Conservation (phyloP, 768 basidiomycete genomes). For the Ephemerocybe angulata region DNA sequence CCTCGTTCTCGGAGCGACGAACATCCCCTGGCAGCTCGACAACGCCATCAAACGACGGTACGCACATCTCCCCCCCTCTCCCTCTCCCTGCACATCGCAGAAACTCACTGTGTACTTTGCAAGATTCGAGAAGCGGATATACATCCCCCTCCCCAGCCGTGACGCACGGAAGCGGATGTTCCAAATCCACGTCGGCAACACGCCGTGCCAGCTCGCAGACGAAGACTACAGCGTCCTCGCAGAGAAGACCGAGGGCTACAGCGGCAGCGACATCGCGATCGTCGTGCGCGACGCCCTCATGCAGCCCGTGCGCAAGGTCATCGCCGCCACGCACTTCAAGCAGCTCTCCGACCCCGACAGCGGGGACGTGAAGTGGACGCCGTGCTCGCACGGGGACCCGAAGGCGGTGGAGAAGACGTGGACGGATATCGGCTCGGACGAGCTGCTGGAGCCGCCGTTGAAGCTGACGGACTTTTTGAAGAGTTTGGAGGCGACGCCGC, state of each 20-base stretch:
- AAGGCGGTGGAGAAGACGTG: slow-evolving; percentile 84
- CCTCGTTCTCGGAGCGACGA: slow-evolving; percentile 94
- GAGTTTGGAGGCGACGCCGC: slow-evolving; percentile 71
- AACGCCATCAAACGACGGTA: slow-evolving; percentile 95
- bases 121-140: slow-evolving; percentile 96
- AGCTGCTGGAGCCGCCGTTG: slow-evolving; percentile 86
- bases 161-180: slow-evolving; percentile 95
- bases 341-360: slow-evolving; percentile 33
- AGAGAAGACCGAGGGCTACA: slow-evolving; percentile 87
- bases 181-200: slow-evolving; percentile 90
- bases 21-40: slow-evolving; percentile 98
- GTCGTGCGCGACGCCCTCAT: slow-evolving; percentile 95
- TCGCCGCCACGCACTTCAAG: slow-evolving; percentile 95
- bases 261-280: slow-evolving; percentile 93
- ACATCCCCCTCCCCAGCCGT: slow-evolving; percentile 92
- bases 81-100: not conserved
- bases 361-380: slow-evolving; percentile 68
- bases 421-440: slow-evolving; percentile 84
- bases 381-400: slow-evolving; percentile 92
- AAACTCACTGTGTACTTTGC: no score
- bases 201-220: slow-evolving; percentile 76
- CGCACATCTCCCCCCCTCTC: slow-evolving; percentile 15
- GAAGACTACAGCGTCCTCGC: slow-evolving; percentile 82
- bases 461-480: slow-evolving; percentile 77
- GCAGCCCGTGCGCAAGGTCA: slow-evolving; percentile 97